Evolutionary conservation across 176 grass and related monocot species (phyloP).

Genomic region (Aegilops sharonensis): DNA sequence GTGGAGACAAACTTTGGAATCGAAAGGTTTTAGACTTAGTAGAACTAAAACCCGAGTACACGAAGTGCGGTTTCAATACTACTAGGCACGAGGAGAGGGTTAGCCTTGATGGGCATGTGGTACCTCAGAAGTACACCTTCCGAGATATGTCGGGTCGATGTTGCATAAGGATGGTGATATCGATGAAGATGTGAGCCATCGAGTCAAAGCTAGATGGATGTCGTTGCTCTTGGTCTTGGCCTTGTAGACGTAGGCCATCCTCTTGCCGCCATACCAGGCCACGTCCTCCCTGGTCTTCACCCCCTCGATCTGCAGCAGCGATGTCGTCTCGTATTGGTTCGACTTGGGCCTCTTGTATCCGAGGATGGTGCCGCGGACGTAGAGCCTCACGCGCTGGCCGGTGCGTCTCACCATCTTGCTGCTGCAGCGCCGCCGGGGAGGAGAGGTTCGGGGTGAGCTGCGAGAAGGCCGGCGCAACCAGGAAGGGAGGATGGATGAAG

Average conservation of each 20-base stretch:
- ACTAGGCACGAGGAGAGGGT: too few species aligned
- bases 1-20: too few species aligned
- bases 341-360: slow-evolving; percentile 89
- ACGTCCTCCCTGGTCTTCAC: slow-evolving; percentile 83
- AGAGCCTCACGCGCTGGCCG: slow-evolving; percentile 61
- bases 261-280: slow-evolving; percentile 65
- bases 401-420: slow-evolving; percentile 50
- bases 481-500: neutral
- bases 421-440: slow-evolving; percentile 12
- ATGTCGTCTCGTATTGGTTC: slow-evolving; percentile 79
- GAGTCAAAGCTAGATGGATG: neutral
- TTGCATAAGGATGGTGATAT: too few species aligned
- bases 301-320: slow-evolving; percentile 76
- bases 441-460: slow-evolving; percentile 2
- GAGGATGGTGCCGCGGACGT: slow-evolving; percentile 74
- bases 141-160: too few species aligned
- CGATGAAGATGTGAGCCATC: too few species aligned
- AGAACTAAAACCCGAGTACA: too few species aligned
- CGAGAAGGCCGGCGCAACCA: neutral
- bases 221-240: slow-evolving; percentile 73
- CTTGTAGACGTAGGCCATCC: slow-evolving; percentile 89
- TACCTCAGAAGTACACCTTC: too few species aligned
- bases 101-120: too few species aligned
- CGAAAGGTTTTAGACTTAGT: too few species aligned
- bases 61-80: too few species aligned